phyloP scores from a whole-genome alignment of 106 monocot species.

The Acorus gramineus region DNA sequence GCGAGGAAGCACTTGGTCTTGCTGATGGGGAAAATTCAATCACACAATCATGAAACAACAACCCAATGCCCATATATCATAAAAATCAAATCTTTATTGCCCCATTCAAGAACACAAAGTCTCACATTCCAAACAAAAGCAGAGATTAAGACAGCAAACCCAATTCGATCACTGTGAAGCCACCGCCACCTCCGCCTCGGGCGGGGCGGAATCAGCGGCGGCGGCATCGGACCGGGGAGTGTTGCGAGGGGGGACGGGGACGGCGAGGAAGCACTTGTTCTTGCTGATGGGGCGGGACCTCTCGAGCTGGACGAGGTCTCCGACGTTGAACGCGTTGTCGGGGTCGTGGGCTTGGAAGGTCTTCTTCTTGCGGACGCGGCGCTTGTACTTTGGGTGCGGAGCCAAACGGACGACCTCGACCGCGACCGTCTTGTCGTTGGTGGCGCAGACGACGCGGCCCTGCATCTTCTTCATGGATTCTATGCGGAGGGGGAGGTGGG shows the following conservation, averaged over 20 bases:
- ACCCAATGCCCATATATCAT: no score
- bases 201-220: background rate
- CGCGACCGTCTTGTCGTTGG: conserved; percentile 82
- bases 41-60: no score
- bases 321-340: conserved; percentile 68
- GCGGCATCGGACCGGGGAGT: conserved; percentile 13
- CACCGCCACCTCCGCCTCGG: no score
- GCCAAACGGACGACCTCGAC: conserved; percentile 75
- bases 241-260: conserved; percentile 36
- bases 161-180: no score
- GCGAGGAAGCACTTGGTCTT: conserved; percentile 90
- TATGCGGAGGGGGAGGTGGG: conserved; percentile 24
- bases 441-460: conserved; percentile 60
- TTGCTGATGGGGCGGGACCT: conserved; percentile 86
- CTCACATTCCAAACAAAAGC: no score
- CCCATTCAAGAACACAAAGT: no score
- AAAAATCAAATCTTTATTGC: no score
- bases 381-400: conserved; percentile 89
- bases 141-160: no score
- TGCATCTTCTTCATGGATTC: conserved; percentile 60
- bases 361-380: conserved; percentile 64
- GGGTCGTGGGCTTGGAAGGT: conserved; percentile 94
- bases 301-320: conserved; percentile 79
- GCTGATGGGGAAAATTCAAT: conserved; percentile 69
- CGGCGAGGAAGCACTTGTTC: conserved; percentile 76